Evolutionary conservation across 371 early-diverging fungal genomes (phyloP), one percentile per base, ranked within the genome.

Genomic region (Smittium mucronatum): DNA sequence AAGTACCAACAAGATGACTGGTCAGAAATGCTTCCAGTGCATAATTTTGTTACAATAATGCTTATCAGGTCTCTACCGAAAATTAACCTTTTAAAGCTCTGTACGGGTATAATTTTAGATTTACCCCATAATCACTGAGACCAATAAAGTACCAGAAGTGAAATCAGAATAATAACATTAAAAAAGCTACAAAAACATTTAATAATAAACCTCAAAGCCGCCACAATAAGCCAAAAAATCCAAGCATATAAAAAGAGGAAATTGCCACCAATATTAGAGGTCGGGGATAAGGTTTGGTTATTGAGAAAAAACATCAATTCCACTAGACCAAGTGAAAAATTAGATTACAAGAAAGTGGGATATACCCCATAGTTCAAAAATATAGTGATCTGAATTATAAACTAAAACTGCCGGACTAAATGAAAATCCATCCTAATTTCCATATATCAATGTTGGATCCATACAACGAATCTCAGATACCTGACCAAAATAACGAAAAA

Each of bases 1-100:
- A 67, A 73, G n/a, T 71, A 72, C 21, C 72, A 73, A 21, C 81
- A 82, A 68, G 36, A 31, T 32, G 36, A 82, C 61, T 82, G 78
- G 83, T 16, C 31, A 0, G 47, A 33, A 1, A 63, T 73, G 17
- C 68, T 83, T 1, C 77, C 75, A 1, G n/a, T 74, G 82, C 73
- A 1, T 80, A 82, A 47, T 79, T 79, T 32, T 59, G 72, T 0
- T 77, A 75, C 71, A 82, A 82, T 69, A 73, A 75, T 36, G 47
- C 73, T n/a, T 2, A 33, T 11, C 70, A 78, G 30, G 32, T 30
- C 28, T 34, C 71, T 0, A 80, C 68, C 1, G 35, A 65, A 21
- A 32, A 47, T 29, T 28, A 71, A 16, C 80, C 81, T 0, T 80
- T 80, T 64, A 69, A 58, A n/a, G 31, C 72, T 25, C 67, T 74